phyloP scores from a whole-genome alignment of 2,329 filamentous ascomycete genomes.

The Sphaerulina musiva region DNA sequence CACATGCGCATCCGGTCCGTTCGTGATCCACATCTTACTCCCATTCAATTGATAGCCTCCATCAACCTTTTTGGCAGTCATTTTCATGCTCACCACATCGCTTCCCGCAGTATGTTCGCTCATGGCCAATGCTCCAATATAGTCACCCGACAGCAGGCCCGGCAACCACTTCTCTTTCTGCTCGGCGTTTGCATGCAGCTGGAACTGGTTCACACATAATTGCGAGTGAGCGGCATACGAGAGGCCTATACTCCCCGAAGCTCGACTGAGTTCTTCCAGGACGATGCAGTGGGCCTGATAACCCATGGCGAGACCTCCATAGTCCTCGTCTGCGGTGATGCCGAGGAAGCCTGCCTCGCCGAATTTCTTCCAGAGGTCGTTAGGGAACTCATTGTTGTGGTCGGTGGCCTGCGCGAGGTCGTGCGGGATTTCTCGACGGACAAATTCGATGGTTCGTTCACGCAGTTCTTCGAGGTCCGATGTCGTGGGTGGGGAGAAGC shows the following conservation, averaged over 20 bases:
- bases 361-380: slow-evolving; percentile 87
- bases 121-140: slow-evolving; percentile 88
- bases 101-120: slow-evolving; percentile 84
- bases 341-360: slow-evolving; percentile 86
- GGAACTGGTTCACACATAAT: slow-evolving; percentile 91
- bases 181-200: slow-evolving; percentile 71
- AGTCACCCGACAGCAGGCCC: slow-evolving; percentile 69
- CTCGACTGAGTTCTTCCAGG: slow-evolving; percentile 88
- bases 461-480: slow-evolving; percentile 74
- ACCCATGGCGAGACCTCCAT: slow-evolving; percentile 82
- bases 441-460: slow-evolving; percentile 81
- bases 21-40: slow-evolving; percentile 99
- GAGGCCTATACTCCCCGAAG: slow-evolving; percentile 71
- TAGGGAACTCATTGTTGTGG: slow-evolving; percentile 77
- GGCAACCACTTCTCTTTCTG: slow-evolving; percentile 81
- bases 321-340: slow-evolving; percentile 86
- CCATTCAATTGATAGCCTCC: slow-evolving; percentile 83
- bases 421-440: slow-evolving; percentile 75
- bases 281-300: slow-evolving; percentile 96
- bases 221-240: slow-evolving; percentile 96
- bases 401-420: slow-evolving; percentile 79
- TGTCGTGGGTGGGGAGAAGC: slow-evolving; percentile 61
- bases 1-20: slow-evolving; percentile 85
- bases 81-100: slow-evolving; percentile 95
- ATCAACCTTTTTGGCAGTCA: slow-evolving; percentile 68